These are phyloP conservation scores for Lyophyllum semitale DNA, from an alignment of 768 basidiomycete genomes.

Conservation along the genomic window DNA sequence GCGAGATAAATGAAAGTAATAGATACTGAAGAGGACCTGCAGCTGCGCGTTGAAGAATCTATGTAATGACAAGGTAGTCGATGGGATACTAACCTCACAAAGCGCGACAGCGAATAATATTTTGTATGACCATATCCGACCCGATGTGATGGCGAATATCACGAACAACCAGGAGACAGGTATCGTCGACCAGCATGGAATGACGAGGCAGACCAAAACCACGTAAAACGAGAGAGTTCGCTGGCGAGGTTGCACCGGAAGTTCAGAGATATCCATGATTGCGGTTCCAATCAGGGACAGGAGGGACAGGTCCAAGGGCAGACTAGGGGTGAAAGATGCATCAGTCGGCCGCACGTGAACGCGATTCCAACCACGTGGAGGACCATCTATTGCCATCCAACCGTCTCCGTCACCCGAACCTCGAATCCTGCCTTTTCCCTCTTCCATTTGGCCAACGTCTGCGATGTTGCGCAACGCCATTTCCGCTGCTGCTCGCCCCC, in stretches of 20 bases:
- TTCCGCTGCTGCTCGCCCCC: slow-evolving; percentile 56
- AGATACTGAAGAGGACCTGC: slow-evolving; percentile 71
- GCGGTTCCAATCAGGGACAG: slow-evolving; percentile 1
- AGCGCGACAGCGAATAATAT: slow-evolving; percentile 51
- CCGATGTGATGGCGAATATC: slow-evolving; percentile 47
- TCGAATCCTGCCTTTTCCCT: slow-evolving; percentile 32
- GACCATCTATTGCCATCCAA: slow-evolving; percentile 5
- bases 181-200: slow-evolving; percentile 64
- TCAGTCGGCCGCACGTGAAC: slow-evolving; percentile 14
- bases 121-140: slow-evolving; percentile 38
- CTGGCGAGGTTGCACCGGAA: slow-evolving; percentile 33
- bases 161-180: slow-evolving; percentile 70
- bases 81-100: slow-evolving; percentile 51
- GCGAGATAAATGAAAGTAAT: slow-evolving; percentile 54
- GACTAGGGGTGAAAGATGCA: slow-evolving; percentile 3
- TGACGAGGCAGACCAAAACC: slow-evolving; percentile 54
- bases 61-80: neutral
- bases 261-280: slow-evolving; percentile 40
- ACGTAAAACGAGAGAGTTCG: slow-evolving; percentile 58
- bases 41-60: neutral
- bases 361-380: slow-evolving; percentile 15
- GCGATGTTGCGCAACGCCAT: slow-evolving; percentile 71
- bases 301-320: too few relatives aligned
- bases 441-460: slow-evolving; percentile 30
- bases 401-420: slow-evolving; percentile 24